Conservation (phyloP, 176 grass and related monocot genomes). For the Carex scoparia region DNA sequence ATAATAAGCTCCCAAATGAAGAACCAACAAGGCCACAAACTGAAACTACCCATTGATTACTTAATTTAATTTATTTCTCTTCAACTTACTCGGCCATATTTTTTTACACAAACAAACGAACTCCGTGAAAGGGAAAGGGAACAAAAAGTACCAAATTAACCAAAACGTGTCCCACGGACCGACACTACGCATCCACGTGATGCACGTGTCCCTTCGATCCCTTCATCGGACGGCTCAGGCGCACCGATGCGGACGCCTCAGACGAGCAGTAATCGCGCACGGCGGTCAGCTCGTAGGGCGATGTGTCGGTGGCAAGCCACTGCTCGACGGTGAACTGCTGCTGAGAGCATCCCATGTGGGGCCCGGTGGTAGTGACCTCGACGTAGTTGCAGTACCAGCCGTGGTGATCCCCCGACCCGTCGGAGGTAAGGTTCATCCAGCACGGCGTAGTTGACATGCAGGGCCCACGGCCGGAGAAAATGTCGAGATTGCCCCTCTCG, state of each 20-base stretch:
- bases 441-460: slow-evolving; percentile 50
- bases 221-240: slow-evolving; percentile 1
- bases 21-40: not conserved
- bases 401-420: slow-evolving; percentile 66
- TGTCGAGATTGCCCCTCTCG: slow-evolving; percentile 91
- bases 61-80: not conserved
- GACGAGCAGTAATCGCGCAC: slow-evolving; percentile 35
- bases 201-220: not conserved
- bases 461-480: slow-evolving; percentile 94
- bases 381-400: slow-evolving; percentile 99
- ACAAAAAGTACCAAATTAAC: not conserved
- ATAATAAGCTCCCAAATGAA: not conserved
- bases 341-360: slow-evolving; percentile 64
- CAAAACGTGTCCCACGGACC: not conserved
- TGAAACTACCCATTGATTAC: not conserved
- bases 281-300: slow-evolving; percentile 64
- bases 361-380: slow-evolving; percentile 67
- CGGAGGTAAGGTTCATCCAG: slow-evolving; percentile 54
- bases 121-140: not conserved
- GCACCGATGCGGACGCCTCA: not conserved
- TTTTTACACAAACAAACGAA: not conserved
- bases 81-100: no score
- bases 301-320: slow-evolving; percentile 69
- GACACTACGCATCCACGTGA: slow-evolving; percentile 2
- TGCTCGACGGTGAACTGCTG: slow-evolving; percentile 75